Base-by-base conservation (phyloP, 2,329 filamentous ascomycete species). In the Acarospora socialis region DNA sequence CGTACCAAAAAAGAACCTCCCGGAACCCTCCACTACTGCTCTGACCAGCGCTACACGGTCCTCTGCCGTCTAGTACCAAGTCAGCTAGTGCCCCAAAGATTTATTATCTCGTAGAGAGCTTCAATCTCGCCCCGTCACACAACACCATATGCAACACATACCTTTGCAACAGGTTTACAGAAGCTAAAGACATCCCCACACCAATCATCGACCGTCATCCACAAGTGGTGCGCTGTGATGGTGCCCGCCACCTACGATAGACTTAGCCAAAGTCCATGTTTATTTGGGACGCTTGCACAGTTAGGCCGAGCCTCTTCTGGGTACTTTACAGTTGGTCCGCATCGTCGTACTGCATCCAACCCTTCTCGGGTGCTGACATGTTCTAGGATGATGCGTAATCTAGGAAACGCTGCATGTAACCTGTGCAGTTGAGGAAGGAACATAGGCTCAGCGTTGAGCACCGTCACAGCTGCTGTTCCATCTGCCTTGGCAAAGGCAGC, bases 211-310 rank as follows among this genome's bases (percentile, higher is more conserved):
- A 81, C 73, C 8, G 78, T 82, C 19, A 94, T 66, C 43, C 72
- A 83, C 14, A 92, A 63, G 48, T 93, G 84, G 49, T 93, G 84
- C 2, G 82, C 81, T 0, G 84, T 93, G 43, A 92, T 83, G 7
- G 81, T 87, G 3, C 68, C 77, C 54, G 39, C 25, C 14, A 7
- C 9, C n/a, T 22, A 20, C n/a, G n/a, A n/a, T n/a, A n/a, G n/a
- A n/a, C n/a, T n/a, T n/a, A n/a, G n/a, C n/a, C n/a, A n/a, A n/a
- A n/a, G n/a, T n/a, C n/a, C n/a, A n/a, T n/a, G n/a, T n/a, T n/a
- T n/a, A n/a, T n/a, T n/a, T n/a, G n/a, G n/a, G n/a, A n/a, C n/a
- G n/a, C n/a, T n/a, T n/a, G n/a, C n/a, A n/a, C n/a, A n/a, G n/a
- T n/a, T n/a, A n/a, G n/a, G n/a, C n/a, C n/a, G n/a, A n/a, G n/a